These are phyloP conservation scores for Chaetomiaceae sp. DNA, from an alignment of 2,329 filamentous ascomycete genomes.

Conservation along the genomic window DNA sequence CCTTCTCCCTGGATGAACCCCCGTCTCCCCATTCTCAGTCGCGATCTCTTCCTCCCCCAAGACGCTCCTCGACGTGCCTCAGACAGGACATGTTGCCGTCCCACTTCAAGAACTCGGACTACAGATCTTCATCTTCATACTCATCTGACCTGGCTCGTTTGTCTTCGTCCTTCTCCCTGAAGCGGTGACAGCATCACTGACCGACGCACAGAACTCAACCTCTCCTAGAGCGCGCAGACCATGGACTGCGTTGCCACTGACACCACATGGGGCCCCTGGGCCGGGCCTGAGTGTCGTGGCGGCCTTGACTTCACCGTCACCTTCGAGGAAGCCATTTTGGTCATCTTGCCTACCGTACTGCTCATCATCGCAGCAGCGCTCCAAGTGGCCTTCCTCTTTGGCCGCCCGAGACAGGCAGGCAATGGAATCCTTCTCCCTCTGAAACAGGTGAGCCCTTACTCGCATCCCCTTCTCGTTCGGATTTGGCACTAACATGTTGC, in stretches of 20 bases:
- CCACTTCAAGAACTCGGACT: not conserved
- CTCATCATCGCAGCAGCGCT: constrained; percentile 3
- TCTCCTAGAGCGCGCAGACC: not conserved
- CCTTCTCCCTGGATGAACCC: not conserved
- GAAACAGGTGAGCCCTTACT: not conserved
- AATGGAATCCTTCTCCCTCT: constrained; percentile 3
- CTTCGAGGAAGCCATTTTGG: constrained; percentile 12
- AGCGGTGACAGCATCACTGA: too few relatives aligned
- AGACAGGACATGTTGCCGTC: not conserved
- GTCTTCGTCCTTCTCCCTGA: not conserved
- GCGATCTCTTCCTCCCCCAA: not conserved
- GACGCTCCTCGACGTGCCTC: not conserved
- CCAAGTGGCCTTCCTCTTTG: constrained; percentile 5
- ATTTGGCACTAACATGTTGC: not conserved
- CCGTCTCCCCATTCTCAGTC: not conserved
- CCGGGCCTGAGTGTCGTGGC: constrained; percentile 6
- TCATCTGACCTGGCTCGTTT: not conserved
- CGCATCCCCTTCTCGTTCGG: too few relatives aligned
- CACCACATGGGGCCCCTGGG: constrained; percentile 8
- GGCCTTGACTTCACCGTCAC: constrained; percentile 12
- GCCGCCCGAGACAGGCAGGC: not conserved
- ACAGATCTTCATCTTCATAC: not conserved
- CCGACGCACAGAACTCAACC: too few relatives aligned
- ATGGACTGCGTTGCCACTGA: constrained; percentile 8
- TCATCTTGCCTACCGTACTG: constrained; percentile 4